Base-by-base conservation (phyloP, 805 yeast species). In the Ogataea methanolica region DNA sequence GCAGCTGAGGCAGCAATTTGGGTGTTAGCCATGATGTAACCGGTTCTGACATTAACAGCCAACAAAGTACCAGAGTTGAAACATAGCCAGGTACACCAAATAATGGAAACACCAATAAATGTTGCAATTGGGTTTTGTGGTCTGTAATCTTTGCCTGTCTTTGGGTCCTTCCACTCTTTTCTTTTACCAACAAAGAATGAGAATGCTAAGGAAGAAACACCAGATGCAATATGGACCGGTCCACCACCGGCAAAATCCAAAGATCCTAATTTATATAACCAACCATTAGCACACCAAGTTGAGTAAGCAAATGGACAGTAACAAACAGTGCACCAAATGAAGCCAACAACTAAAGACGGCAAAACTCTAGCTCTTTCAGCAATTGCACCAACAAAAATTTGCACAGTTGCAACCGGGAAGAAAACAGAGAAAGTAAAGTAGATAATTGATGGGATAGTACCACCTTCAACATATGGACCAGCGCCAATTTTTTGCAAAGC, bases 181-280 rank as follows among this genome's bases (percentile, higher is more conserved):
- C 78, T 59, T 44, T 71, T 71, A n/a, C 78, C 78, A 42, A 73
- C 49, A 48, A 60, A 73, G 52, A 64, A 60, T 6, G 76, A 70
- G 52, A 69, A 73, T n/a, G 72, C 65, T 31, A 72, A 55, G 4
- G 76, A 68, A 2, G 75, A 70, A 31, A 66, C 63, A 38, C 77
- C 77, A 6, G 73, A 64, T 6, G 75, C 68, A 45, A 73, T 67
- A 57, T 74, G 78, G 33, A 74, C 78, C 1, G 77, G 77, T 29
- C 76, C 76, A 35, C 78, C 78, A 38, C 78, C 78, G 9, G 77
- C 76, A 57, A 73, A 74, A 54, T 74, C 78, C 45, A 73, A 63
- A 5, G 70, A 71, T 5, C 77, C 78, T 41, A 74, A 59, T 26
- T 61, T 66, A 44, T 58, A 67, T 41, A 74, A 61, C 74, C 76